Base-by-base conservation (phyloP, 768 basidiomycete species). In the Pisolithus sp. region DNA sequence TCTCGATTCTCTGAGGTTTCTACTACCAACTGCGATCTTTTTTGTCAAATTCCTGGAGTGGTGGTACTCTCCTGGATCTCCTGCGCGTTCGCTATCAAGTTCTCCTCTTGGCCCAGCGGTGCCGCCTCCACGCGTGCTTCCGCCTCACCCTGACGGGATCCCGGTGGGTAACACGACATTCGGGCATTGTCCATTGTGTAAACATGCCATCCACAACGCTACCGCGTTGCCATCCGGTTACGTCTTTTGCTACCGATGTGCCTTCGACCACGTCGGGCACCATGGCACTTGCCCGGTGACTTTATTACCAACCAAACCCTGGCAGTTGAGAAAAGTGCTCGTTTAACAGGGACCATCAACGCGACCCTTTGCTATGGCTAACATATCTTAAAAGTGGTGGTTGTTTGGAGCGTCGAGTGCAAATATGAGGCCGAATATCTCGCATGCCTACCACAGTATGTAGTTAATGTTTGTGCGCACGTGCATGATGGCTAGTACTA, bases 11-110 rank as follows among this genome's bases (percentile, higher is more conserved):
- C 73, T 93, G 37, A 81, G 84, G 53, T 71, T 89, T 44, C 75
- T 90, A 43, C 78, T 93, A 31, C 95, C 91, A 15, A 88, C 85
- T 18, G 86, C 87, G 39, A 93, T 99, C 53, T 95, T 99, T 69
- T 89, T 91, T 65, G 76, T 99, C 73, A 95, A 93, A 68, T 94
- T 98, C 69, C 75, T 96, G 43, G 93, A 98, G 70, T 99, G 96
- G 93, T 99, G 95, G 93, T 98, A 98, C 64, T 94, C 93, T 4
- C 93, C 96, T 20, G 79, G 79, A 41, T 96, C 91, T 10, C 93
- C 88, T 4, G 89, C 88, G 17, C 81, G 83, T 38, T 81, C 81
- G n/a, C 70, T 89, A 49, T 76, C 81, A 8, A 75, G 75, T 30
- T 82, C 81, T 10, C 73, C 70, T 28, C 76, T 79, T 48, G 87